Evolutionary conservation across 2,329 filamentous ascomycete genomes (phyloP).

Genomic region (Clonostachys chloroleuca): DNA sequence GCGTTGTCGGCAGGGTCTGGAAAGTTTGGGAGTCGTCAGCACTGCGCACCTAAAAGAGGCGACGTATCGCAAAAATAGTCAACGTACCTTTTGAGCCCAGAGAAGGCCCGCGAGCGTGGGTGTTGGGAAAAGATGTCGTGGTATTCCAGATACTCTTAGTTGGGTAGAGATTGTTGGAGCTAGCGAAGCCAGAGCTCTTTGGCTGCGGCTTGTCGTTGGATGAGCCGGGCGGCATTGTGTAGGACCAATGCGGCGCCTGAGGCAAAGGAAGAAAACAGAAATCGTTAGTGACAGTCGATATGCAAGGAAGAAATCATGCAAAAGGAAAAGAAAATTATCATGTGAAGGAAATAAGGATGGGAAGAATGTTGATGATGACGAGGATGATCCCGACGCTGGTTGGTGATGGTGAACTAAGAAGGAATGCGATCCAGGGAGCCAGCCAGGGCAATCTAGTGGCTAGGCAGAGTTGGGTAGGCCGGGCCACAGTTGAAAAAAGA

Average conservation of each 20-base stretch:
- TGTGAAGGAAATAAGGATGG: neutral
- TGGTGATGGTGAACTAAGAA: no score
- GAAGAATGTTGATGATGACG: no score
- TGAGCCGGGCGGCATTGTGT: slow-evolving; percentile 3
- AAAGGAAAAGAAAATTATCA: neutral
- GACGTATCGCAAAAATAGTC: neutral
- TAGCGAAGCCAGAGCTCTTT: slow-evolving; percentile 1
- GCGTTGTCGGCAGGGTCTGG: slow-evolving; percentile 1
- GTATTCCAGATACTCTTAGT: slow-evolving; percentile 2
- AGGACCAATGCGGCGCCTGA: neutral
- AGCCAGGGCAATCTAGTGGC: no score
- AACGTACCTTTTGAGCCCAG: neutral
- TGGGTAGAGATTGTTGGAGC: slow-evolving; percentile 2
- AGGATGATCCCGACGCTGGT: no score
- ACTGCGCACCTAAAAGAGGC: neutral
- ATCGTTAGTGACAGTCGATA: neutral
- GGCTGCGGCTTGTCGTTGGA: slow-evolving; percentile 3
- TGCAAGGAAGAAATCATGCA: neutral
- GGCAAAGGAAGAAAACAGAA: neutral
- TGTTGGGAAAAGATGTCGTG: neutral
- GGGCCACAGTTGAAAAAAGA: no score
- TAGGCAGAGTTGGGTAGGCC: no score
- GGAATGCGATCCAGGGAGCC: no score
- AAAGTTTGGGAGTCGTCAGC: neutral
- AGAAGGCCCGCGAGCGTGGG: slow-evolving; percentile 1